phyloP scores from a whole-genome alignment of 371 early-diverging fungal species.

The Mucor ambiguus region DNA sequence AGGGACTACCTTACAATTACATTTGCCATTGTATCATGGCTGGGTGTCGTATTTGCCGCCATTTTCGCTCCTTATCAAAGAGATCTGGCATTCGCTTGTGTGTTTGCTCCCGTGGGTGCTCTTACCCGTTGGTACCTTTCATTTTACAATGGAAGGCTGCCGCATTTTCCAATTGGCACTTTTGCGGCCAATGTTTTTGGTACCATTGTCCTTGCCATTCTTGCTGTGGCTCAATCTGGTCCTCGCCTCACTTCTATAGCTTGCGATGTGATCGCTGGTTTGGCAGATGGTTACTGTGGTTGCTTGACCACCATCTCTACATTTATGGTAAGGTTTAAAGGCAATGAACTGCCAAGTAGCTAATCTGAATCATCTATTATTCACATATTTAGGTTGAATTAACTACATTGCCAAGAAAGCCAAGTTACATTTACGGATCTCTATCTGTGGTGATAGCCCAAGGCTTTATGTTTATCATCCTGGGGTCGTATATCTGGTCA shows the following conservation, averaged over 20 bases:
- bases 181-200: constrained; percentile 69
- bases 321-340: constrained; percentile 50
- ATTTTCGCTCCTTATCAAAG: constrained; percentile 33
- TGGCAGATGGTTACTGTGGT: constrained; percentile 74
- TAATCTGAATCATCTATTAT: background rate
- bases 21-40: constrained; percentile 39
- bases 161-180: constrained; percentile 65
- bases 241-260: constrained; percentile 15
- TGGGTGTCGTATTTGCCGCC: constrained; percentile 45
- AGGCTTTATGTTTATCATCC: constrained; percentile 50
- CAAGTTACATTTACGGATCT: constrained; percentile 51
- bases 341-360: background rate
- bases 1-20: constrained; percentile 26
- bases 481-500: constrained; percentile 61
- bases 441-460: constrained; percentile 51
- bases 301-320: constrained; percentile 80
- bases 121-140: constrained; percentile 71
- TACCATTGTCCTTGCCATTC: constrained; percentile 53
- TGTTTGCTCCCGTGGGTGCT: constrained; percentile 66
- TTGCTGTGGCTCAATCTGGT: constrained; percentile 49
- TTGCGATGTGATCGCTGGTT: constrained; percentile 56
- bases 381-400: constrained; percentile 45
- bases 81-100: constrained; percentile 47
- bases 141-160: constrained; percentile 43
- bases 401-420: constrained; percentile 33